Percentiles rank a stretch among this genome's conserved stretches.
These are phyloP conservation scores for Pestalotiopsis sp. DNA, from an alignment of 2,329 filamentous ascomycete genomes.

Conservation along the genomic window DNA sequence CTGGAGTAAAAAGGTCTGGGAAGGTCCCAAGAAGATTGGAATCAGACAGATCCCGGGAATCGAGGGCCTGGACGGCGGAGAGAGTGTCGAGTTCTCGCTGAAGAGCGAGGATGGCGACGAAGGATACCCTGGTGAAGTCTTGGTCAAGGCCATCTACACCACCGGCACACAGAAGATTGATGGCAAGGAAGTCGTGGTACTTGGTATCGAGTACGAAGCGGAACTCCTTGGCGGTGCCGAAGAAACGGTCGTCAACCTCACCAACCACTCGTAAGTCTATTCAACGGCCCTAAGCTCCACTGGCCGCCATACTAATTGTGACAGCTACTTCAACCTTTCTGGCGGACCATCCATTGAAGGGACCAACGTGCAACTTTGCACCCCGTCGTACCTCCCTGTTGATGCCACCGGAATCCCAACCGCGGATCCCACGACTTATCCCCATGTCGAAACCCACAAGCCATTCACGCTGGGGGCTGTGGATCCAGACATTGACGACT, in stretches of 20 bases:
- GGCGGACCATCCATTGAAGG: constrained; percentile 56
- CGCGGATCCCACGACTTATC: constrained; percentile 65
- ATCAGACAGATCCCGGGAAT: constrained; percentile 52
- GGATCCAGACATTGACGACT: constrained; percentile 83
- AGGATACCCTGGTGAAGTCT: constrained; percentile 85
- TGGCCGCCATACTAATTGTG: constrained; percentile 8
- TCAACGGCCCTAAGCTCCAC: background rate
- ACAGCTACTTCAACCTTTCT: constrained; percentile 68
- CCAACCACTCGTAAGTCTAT: constrained; percentile 81
- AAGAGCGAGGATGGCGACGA: constrained; percentile 82
- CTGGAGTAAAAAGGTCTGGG: constrained; percentile 81
- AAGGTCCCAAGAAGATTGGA: constrained; percentile 69
- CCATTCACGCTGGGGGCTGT: constrained; percentile 73
- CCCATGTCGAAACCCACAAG: constrained; percentile 65
- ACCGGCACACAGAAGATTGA: constrained; percentile 67
- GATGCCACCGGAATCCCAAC: constrained; percentile 76
- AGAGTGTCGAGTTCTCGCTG: constrained; percentile 68
- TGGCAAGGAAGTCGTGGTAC: constrained; percentile 67
- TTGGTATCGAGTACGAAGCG: constrained; percentile 90
- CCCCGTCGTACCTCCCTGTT: constrained; percentile 70
- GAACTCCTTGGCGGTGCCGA: constrained; percentile 76
- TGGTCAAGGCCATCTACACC: constrained; percentile 78
- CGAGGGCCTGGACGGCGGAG: constrained; percentile 59
- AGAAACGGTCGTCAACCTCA: constrained; percentile 92
- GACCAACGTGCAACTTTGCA: constrained; percentile 69